These are phyloP conservation scores for Pestalotiopsis sp. DNA, from an alignment of 2,329 filamentous ascomycete genomes.

Conservation along the genomic window DNA sequence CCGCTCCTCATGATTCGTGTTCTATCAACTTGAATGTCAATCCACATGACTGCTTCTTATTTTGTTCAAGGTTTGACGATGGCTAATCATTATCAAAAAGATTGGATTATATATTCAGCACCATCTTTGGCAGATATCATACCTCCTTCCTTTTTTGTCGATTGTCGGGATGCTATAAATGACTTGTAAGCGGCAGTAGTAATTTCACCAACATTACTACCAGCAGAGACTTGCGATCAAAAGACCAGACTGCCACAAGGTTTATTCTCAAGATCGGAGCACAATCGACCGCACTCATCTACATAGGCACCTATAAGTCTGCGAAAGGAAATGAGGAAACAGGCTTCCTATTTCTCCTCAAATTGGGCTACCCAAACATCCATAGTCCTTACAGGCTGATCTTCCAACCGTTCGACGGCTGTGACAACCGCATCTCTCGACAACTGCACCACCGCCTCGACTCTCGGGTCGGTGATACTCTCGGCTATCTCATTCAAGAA, in stretches of 20 bases:
- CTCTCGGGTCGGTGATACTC: conserved; percentile 25
- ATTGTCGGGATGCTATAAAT: no score
- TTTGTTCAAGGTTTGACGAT: no score
- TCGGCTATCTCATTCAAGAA: conserved; percentile 35
- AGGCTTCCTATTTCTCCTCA: not conserved
- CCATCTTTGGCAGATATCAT: no score
- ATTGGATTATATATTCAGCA: no score
- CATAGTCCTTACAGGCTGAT: conserved; percentile 37
- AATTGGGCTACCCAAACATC: conserved; percentile 38
- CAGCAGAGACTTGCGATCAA: no score
- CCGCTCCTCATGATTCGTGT: no score
- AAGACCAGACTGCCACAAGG: not conserved
- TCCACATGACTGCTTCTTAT: no score
- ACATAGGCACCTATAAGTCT: not conserved
- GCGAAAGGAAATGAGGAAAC: not conserved
- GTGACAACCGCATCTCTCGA: conserved; percentile 32
- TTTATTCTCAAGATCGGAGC: not conserved
- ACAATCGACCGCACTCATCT: not conserved
- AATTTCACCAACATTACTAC: no score
- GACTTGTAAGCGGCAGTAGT: no score
- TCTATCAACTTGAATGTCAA: no score
- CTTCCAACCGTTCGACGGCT: conserved; percentile 27
- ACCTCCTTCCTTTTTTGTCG: no score
- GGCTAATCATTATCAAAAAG: no score
- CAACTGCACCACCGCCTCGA: conserved; percentile 27